Evolutionary conservation across 441 rosid genomes (phyloP).

Genomic region (Monsonia emarginata): DNA sequence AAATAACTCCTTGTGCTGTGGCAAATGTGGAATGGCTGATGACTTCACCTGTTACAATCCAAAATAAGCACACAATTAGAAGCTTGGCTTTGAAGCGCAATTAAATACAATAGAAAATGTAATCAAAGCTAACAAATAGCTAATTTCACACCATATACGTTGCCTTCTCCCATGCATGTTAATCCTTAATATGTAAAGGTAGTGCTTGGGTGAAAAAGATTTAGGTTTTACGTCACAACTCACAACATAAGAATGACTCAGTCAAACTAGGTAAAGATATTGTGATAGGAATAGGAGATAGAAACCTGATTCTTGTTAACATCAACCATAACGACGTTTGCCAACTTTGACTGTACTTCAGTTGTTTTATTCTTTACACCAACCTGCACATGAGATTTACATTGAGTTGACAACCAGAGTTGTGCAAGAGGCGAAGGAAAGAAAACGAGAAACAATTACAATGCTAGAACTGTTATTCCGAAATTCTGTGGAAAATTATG

Average conservation of each 20-base stretch:
- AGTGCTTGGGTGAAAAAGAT: not conserved
- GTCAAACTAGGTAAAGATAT: not conserved
- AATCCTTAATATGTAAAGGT: not conserved
- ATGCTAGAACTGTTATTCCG: not conserved
- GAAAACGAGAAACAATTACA: not conserved
- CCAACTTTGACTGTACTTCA: conserved; percentile 73
- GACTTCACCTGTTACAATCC: conserved; percentile 53
- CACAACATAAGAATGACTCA: not conserved
- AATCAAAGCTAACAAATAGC: too few relatives aligned
- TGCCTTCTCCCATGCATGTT: not conserved
- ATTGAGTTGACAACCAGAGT: conserved; percentile 7
- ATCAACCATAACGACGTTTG: conserved; percentile 62
- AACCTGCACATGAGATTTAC: conserved; percentile 40
- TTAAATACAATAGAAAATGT: not conserved
- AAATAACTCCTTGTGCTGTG: conserved; percentile 60
- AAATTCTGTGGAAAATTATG: not conserved
- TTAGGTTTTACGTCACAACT: too few relatives aligned
- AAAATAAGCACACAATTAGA: conserved; percentile 8
- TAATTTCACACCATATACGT: too few relatives aligned
- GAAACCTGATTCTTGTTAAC: conserved; percentile 79
- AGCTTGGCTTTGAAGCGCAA: not conserved
- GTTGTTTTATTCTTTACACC: conserved; percentile 84
- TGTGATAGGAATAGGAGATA: conserved; percentile 7
- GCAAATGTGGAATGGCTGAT: conserved; percentile 65
- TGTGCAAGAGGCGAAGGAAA: not conserved